These are phyloP conservation scores for Paecilomyces sp. DNA, from an alignment of 2,329 filamentous ascomycete genomes.

Conservation along the genomic window DNA sequence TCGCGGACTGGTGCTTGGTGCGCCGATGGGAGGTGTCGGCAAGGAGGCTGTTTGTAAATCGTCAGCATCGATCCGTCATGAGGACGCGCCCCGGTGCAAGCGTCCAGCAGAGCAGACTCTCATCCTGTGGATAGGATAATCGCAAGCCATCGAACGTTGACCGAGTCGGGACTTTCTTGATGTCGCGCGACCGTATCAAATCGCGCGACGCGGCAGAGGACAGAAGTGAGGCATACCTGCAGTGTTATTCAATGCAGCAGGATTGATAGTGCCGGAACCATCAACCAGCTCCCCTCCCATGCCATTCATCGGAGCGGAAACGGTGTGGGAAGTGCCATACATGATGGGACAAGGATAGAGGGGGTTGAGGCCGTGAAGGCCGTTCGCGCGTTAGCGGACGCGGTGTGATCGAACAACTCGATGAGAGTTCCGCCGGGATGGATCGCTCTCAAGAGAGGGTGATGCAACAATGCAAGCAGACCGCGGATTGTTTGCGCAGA, in stretches of 20 bases:
- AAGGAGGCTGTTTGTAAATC: conserved; percentile 27
- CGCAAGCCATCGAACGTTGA: neutral
- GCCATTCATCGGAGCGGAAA: conserved; percentile 60
- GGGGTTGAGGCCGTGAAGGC: conserved; percentile 21
- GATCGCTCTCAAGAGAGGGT: conserved; percentile 11
- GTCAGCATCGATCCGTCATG: conserved; percentile 27
- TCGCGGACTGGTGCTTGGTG: conserved; percentile 53
- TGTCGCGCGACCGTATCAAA: neutral
- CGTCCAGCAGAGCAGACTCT: neutral
- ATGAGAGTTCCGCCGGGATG: conserved; percentile 4
- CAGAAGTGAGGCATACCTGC: conserved; percentile 49
- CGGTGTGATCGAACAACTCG: conserved; percentile 13
- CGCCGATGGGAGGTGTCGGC: conserved; percentile 36
- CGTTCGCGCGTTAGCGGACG: conserved; percentile 25
- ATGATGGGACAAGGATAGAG: conserved; percentile 30
- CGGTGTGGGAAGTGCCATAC: conserved; percentile 40
- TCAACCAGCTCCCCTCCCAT: conserved; percentile 48
- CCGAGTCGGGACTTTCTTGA: neutral
- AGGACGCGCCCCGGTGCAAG: conserved; percentile 2
- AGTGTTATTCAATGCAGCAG: conserved; percentile 68
- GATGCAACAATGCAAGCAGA: conserved; percentile 13
- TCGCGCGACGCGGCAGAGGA: neutral
- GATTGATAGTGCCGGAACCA: conserved; percentile 86
- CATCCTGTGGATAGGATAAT: neutral
- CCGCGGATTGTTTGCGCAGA: conserved; percentile 14